Percentiles rank a stretch among this genome's conserved stretches.
Conservation (phyloP, 768 basidiomycete genomes). For the Hypholoma sublateritium region DNA sequence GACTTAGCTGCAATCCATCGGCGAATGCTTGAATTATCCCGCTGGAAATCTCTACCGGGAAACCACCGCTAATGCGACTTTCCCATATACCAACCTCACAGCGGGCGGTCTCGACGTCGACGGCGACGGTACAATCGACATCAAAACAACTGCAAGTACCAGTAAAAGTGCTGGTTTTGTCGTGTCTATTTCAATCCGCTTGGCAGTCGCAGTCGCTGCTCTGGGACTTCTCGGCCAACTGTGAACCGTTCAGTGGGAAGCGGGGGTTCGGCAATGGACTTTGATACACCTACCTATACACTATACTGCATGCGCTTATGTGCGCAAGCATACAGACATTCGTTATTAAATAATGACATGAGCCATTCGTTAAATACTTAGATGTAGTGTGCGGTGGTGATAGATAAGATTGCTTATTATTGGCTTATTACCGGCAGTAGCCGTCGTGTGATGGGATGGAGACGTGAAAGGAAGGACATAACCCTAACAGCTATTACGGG, state of each 20-base stretch:
- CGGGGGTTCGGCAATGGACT: too few relatives aligned
- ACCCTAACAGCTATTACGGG: conserved; percentile 3
- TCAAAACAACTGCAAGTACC: background rate
- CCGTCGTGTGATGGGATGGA: background rate
- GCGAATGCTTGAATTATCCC: conserved; percentile 67
- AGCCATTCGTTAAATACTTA: background rate
- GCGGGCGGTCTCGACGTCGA: conserved; percentile 33
- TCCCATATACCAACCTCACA: conserved; percentile 47
- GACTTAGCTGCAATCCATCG: conserved; percentile 68
- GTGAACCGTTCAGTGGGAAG: background rate
- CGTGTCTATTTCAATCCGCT: background rate
- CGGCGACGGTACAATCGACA: conserved; percentile 36
- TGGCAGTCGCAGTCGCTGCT: background rate
- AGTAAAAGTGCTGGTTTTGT: background rate
- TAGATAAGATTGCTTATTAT: background rate
- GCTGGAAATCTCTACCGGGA: conserved; percentile 79
- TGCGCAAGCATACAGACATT: too few relatives aligned
- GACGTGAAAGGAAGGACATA: background rate
- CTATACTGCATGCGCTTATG: too few relatives aligned
- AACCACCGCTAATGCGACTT: conserved; percentile 69
- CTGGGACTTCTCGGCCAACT: background rate
- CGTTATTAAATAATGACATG: too few relatives aligned
- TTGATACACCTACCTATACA: too few relatives aligned
- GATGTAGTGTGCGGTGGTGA: background rate
- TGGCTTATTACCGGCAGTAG: background rate